These are phyloP conservation scores for Pelargonium myrrhifolium DNA, from an alignment of 441 rosid species.

Conservation along the genomic window DNA sequence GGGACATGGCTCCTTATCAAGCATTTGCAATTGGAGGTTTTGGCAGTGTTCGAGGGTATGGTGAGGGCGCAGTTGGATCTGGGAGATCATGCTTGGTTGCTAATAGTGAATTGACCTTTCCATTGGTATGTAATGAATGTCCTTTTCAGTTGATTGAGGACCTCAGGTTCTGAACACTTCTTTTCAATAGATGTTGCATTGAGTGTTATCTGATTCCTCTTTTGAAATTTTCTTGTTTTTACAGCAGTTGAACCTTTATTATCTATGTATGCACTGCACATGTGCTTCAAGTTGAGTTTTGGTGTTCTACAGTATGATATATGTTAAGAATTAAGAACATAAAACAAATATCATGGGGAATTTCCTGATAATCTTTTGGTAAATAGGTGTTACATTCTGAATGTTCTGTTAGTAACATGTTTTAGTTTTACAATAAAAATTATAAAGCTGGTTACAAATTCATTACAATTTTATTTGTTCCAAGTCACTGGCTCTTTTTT, in stretches of 20 bases:
- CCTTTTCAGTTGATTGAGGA: neutral
- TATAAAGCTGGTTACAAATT: neutral
- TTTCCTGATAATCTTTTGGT: neutral
- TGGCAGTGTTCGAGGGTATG: slow-evolving; percentile 88
- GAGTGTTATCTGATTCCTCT: neutral
- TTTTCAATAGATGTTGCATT: slow-evolving; percentile 7
- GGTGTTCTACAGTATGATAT: neutral
- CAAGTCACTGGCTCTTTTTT: neutral
- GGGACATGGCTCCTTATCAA: slow-evolving; percentile 98
- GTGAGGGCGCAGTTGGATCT: slow-evolving; percentile 90
- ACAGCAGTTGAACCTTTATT: neutral
- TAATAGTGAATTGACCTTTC: slow-evolving; percentile 67
- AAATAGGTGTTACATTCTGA: neutral
- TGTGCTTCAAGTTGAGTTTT: neutral
- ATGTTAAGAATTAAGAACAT: neutral
- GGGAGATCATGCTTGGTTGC: slow-evolving; percentile 87
- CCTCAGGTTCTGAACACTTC: neutral
- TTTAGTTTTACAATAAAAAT: no score
- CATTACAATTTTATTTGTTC: neutral
- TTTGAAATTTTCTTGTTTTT: neutral
- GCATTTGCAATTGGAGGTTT: slow-evolving; percentile 91
- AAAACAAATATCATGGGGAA: neutral
- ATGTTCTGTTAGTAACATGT: no score
- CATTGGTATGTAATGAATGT: slow-evolving; percentile 45
- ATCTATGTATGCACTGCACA: neutral